Conservation (phyloP, 2,329 filamentous ascomycete genomes). For the Dothistroma septosporum region DNA sequence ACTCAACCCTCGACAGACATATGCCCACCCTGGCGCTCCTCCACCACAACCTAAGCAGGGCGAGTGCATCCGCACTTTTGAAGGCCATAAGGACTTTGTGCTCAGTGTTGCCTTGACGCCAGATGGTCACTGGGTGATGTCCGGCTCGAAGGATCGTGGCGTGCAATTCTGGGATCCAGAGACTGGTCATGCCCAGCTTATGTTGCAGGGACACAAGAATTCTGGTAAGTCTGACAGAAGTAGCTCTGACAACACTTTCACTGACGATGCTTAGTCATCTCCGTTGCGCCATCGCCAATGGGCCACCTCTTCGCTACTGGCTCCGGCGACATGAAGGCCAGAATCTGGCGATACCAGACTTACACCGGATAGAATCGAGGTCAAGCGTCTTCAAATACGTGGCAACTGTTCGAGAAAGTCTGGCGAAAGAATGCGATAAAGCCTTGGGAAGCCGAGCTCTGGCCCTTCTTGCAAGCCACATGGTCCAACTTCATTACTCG, state of each 20-base stretch:
- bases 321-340: slow-evolving; percentile 93
- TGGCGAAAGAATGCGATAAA: background rate
- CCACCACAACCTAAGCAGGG: slow-evolving; percentile 62
- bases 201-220: slow-evolving; percentile 98
- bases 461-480: background rate
- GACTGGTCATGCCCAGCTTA: slow-evolving; percentile 90
- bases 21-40: slow-evolving; percentile 44
- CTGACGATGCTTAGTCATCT: slow-evolving; percentile 64
- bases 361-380: slow-evolving; percentile 19
- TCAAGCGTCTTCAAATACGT: background rate
- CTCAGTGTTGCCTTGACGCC: slow-evolving; percentile 92
- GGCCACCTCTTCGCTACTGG: slow-evolving; percentile 91
- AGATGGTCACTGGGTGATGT: slow-evolving; percentile 92
- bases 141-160: slow-evolving; percentile 92
- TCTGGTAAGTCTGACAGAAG: slow-evolving; percentile 54
- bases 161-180: slow-evolving; percentile 98
- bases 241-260: background rate
- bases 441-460: background rate
- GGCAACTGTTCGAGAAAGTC: background rate
- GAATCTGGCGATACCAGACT: slow-evolving; percentile 79
- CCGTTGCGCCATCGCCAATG: slow-evolving; percentile 86
- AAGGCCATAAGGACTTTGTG: slow-evolving; percentile 98
- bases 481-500: background rate
- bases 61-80: slow-evolving; percentile 93
- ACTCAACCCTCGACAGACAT: slow-evolving; percentile 56